Conservation (phyloP, 208 protist species). For the Crithidia fasciculata region DNA sequence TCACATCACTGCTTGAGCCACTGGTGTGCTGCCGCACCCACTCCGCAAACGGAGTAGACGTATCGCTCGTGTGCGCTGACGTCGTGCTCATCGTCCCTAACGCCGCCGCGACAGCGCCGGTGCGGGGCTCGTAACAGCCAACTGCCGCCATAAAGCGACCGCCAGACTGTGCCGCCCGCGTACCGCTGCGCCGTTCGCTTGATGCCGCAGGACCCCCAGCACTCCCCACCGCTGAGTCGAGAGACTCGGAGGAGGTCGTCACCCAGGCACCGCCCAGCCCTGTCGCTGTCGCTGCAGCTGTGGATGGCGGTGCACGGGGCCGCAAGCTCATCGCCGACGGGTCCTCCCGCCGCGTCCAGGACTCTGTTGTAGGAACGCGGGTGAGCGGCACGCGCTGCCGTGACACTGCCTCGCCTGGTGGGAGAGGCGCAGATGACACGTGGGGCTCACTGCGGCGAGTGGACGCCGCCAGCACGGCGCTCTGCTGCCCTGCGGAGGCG, state of each 20-base stretch:
- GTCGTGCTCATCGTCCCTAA: not conserved
- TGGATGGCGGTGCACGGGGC: not conserved
- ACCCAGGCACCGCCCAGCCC: slow-evolving; percentile 6
- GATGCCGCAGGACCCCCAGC: not conserved
- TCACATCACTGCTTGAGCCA: not conserved
- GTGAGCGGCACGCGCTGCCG: slow-evolving; percentile 33
- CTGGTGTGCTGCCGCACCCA: slow-evolving; percentile 5
- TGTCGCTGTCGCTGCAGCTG: too few species aligned
- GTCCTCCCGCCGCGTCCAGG: slow-evolving; percentile 16
- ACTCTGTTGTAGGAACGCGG: slow-evolving; percentile 27
- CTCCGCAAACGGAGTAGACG: slow-evolving; percentile 5
- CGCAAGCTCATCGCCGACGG: not conserved
- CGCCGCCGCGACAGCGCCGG: not conserved
- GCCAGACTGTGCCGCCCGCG: not conserved
- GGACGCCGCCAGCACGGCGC: slow-evolving; percentile 11
- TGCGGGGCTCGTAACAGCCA: slow-evolving; percentile 19
- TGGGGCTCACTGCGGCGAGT: not conserved
- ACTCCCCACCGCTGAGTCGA: not conserved
- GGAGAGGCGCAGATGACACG: not conserved
- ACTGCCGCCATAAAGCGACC: not conserved
- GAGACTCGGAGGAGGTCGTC: slow-evolving; percentile 7
- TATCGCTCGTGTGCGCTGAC: not conserved
- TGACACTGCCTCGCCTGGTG: not conserved
- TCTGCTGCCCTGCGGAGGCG: slow-evolving; percentile 8
- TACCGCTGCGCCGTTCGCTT: not conserved